These are phyloP conservation scores for Candida taoyuanica DNA, from an alignment of 805 yeast species.

Conservation along the genomic window DNA sequence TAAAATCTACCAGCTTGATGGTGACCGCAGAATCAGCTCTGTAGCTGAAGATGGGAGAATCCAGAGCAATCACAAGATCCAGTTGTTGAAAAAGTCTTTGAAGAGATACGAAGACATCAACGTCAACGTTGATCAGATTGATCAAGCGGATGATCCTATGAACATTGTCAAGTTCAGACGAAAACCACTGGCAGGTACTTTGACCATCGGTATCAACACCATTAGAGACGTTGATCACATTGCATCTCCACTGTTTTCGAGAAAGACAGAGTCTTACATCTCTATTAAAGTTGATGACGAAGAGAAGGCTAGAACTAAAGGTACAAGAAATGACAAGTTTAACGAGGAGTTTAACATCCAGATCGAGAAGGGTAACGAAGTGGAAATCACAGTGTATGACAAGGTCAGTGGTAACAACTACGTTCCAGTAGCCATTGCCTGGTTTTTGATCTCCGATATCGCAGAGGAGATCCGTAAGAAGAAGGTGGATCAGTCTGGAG, in stretches of 20 bases:
- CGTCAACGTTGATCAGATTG: conserved; percentile 54
- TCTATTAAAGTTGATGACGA: conserved; percentile 86
- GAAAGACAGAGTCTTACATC: conserved; percentile 74
- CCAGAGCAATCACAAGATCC: conserved; percentile 83
- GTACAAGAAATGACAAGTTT: conserved; percentile 76
- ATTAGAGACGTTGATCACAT: conserved; percentile 91
- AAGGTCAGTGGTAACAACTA: conserved; percentile 50
- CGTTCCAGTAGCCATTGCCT: conserved; percentile 86
- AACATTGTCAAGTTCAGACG: conserved; percentile 72
- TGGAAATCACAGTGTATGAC: conserved; percentile 85
- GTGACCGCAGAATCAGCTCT: conserved; percentile 77
- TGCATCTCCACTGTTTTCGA: conserved; percentile 73
- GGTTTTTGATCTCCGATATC: conserved; percentile 87
- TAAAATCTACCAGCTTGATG: conserved; percentile 82
- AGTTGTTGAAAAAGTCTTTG: conserved; percentile 73
- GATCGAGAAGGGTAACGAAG: conserved; percentile 88
- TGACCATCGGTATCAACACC: conserved; percentile 68
- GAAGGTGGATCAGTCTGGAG: conserved; percentile 73
- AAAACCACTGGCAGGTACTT: conserved; percentile 77
- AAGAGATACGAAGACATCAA: conserved; percentile 89
- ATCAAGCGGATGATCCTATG: conserved; percentile 48
- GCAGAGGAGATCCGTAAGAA: conserved; percentile 93
- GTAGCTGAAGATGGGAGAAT: conserved; percentile 86
- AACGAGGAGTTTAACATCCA: conserved; percentile 75
- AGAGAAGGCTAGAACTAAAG: conserved; percentile 69